A percentile compares a stretch with the other conserved stretches of the same genome.
These are phyloP conservation scores for Fraxinus albicans DNA, from an alignment of 305 asterid genomes.

Conservation along the genomic window DNA sequence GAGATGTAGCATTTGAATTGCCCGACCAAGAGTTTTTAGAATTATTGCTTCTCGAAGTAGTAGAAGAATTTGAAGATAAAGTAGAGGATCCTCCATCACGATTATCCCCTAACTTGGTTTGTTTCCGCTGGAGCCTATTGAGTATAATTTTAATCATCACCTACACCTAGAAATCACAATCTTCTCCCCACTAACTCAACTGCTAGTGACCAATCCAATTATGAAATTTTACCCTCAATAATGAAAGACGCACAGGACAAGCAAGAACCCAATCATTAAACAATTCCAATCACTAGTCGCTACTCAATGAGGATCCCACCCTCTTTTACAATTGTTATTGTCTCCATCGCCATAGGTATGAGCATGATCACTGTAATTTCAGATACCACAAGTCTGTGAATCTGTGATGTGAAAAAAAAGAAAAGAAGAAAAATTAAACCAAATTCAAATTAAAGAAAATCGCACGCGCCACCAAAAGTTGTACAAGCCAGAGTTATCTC, in stretches of 20 bases:
- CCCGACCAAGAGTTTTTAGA: conserved; percentile 40
- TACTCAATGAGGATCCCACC: conserved; percentile 29
- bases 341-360: conserved; percentile 27
- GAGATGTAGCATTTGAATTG: conserved; percentile 40
- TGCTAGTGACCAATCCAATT: conserved; percentile 16
- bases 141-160: conserved; percentile 87
- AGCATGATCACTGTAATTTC: conserved; percentile 18
- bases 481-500: background rate
- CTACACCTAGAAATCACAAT: conserved; percentile 27
- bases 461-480: background rate
- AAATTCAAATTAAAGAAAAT: background rate
- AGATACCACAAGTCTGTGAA: background rate
- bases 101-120: conserved; percentile 63
- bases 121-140: conserved; percentile 85
- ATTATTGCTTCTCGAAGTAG: conserved; percentile 52
- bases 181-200: conserved; percentile 29
- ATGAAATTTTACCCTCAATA: conserved; percentile 21
- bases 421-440: background rate
- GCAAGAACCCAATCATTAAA: conserved; percentile 25
- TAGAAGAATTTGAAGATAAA: conserved; percentile 52
- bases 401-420: background rate
- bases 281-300: conserved; percentile 17
- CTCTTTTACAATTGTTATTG: conserved; percentile 28
- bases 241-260: conserved; percentile 4
- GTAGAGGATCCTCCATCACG: conserved; percentile 77